Evolutionary conservation across 805 yeast genomes (phyloP).

Genomic region (Danielozyma ontarioensis): DNA sequence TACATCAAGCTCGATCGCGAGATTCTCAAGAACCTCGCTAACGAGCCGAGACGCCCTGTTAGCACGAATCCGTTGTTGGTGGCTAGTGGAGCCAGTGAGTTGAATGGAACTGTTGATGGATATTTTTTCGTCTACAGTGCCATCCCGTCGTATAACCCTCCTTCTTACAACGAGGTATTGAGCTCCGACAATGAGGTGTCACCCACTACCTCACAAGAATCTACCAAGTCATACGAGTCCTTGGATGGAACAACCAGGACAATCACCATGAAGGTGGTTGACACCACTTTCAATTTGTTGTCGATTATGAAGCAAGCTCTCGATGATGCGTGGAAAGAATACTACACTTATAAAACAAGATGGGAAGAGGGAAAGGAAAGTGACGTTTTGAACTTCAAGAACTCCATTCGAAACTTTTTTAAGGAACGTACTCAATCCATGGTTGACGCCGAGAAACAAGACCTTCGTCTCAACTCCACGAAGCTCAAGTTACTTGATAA

Average conservation of each 20-base stretch:
- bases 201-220: slow-evolving; percentile 3
- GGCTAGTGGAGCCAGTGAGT: slow-evolving; percentile 74
- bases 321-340: slow-evolving; percentile 72
- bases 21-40: slow-evolving; percentile 55
- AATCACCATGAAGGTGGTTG: no score
- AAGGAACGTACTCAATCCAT: slow-evolving; percentile 29
- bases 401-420: slow-evolving; percentile 57
- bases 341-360: slow-evolving; percentile 44
- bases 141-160: slow-evolving; percentile 60
- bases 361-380: slow-evolving; percentile 66
- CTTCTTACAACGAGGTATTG: slow-evolving; percentile 46
- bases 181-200: background rate
- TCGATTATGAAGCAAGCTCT: slow-evolving; percentile 51
- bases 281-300: slow-evolving; percentile 30
- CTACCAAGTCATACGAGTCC: slow-evolving; percentile 5
- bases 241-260: slow-evolving; percentile 1
- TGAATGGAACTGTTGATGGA: slow-evolving; percentile 73
- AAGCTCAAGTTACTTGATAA: slow-evolving; percentile 14
- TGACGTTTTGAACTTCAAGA: slow-evolving; percentile 58
- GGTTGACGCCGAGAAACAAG: slow-evolving; percentile 15
- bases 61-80: slow-evolving; percentile 64
- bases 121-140: slow-evolving; percentile 66
- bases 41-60: slow-evolving; percentile 57
- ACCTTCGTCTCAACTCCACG: slow-evolving; percentile 24
- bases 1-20: slow-evolving; percentile 58